These are phyloP conservation scores for Inga leiocalycina DNA, from an alignment of 306 rosid genomes.

Conservation along the genomic window DNA sequence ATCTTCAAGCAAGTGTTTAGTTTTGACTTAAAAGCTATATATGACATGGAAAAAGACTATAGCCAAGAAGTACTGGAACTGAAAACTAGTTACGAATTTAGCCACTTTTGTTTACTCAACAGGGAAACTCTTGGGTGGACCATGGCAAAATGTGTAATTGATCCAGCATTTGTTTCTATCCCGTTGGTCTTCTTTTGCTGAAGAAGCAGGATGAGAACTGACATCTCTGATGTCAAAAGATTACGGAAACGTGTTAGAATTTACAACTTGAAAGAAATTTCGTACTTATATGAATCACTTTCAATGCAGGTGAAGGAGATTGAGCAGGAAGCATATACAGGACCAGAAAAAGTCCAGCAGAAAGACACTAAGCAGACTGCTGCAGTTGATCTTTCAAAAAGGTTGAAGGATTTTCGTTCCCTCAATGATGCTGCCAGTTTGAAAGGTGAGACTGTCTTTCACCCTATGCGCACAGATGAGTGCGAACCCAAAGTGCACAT, in stretches of 20 bases:
- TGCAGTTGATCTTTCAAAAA: conserved; percentile 91
- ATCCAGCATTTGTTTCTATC: not conserved
- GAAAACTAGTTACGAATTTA: not conserved
- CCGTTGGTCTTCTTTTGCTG: not conserved
- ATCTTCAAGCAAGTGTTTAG: not conserved
- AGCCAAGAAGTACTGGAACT: not conserved
- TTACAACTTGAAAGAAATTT: not conserved
- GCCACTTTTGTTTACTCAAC: conserved; percentile 7
- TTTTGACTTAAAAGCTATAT: conserved; percentile 14
- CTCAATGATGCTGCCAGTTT: conserved; percentile 84
- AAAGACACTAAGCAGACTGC: conserved; percentile 79
- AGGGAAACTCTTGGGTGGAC: conserved; percentile 6
- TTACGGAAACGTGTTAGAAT: conserved; percentile 5
- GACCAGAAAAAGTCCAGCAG: conserved; percentile 58
- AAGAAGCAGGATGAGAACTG: not conserved
- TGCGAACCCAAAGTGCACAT: not conserved
- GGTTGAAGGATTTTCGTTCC: conserved; percentile 82
- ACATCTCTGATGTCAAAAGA: not conserved
- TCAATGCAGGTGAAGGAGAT: conserved; percentile 82
- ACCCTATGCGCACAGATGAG: not conserved
- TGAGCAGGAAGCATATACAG: conserved; percentile 68
- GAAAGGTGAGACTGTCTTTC: conserved; percentile 59
- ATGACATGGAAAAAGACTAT: not conserved
- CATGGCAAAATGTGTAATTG: not conserved
- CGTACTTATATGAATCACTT: conserved; percentile 23